Evolutionary conservation across 768 basidiomycete genomes (phyloP), one percentile per base, ranked within the genome.

Genomic region (Amanita thiersii): DNA sequence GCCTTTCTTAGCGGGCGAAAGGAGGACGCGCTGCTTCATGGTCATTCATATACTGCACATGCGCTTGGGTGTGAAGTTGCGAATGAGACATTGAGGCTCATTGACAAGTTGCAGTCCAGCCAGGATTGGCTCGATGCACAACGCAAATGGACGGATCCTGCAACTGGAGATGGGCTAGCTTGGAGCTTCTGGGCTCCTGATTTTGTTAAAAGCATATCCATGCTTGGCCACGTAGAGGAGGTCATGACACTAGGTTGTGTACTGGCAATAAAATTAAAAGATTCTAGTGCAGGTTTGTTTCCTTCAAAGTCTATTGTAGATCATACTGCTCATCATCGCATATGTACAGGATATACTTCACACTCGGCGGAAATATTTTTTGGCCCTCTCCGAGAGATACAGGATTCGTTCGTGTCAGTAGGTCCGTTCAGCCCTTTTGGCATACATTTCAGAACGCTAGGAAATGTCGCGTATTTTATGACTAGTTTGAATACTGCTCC

Each of bases 11-110:
- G 86, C 24, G 69, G 74, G 24, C 70, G 69, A 25, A 97, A 97
- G 58, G 72, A 70, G n/a, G 77, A 86, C 47, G 91, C 94, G 11
- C 65, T 98, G 10, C 65, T 97, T 2, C 94, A 98, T 47, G 94
- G 94, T 0, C 94, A 98, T 58, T 90, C 86, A 43, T 98, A 98
- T 58, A 96, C 90, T 0, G 94, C 94, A 2, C 88, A 96, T 56
- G 77, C 94, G 0, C 71, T 96, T 28, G 94, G 91, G 0, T 97
- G 94, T 59, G 82, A 86, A 48, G 87, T 96, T 9, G 94, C 94
- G 1, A 81, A 82, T 50, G 77, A 81, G 59, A 77, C 91, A 2
- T 66, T 97, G 30, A 65, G 74, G 24, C 62, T 85, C 45, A 55
- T 93, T 5, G 79, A 82, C 37, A 65, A 65, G 32, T 47, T 66